Conservation (phyloP, 176 grass and related monocot species). For the Oryza meyeriana region DNA sequence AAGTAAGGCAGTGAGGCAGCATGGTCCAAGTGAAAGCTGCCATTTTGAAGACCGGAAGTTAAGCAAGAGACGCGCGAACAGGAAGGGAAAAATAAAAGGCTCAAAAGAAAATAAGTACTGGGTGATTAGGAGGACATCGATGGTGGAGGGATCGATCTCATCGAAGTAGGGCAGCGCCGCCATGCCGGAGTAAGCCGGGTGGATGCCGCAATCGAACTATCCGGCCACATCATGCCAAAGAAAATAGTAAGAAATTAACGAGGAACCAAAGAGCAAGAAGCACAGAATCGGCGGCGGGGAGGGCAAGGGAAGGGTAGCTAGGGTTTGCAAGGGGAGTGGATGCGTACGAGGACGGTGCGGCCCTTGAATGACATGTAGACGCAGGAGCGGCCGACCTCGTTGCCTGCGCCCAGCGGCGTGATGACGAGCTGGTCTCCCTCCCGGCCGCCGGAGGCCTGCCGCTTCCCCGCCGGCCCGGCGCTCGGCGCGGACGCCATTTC, state of each 20-base stretch:
- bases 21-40: slow-evolving; percentile 97
- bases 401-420: slow-evolving; percentile 85
- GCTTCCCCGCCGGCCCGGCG: slow-evolving; percentile 23
- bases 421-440: slow-evolving; percentile 75
- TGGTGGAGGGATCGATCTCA: slow-evolving; percentile 89
- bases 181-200: slow-evolving; percentile 89
- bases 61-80: neutral
- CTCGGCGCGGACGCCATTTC: slow-evolving; percentile 36
- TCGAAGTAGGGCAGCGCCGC: slow-evolving; percentile 91
- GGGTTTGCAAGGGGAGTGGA: neutral
- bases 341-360: slow-evolving; percentile 71
- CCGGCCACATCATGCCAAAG: neutral
- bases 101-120: slow-evolving; percentile 33
- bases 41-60: neutral
- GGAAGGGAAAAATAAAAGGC: neutral
- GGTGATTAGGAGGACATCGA: slow-evolving; percentile 93
- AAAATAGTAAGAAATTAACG: neutral
- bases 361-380: slow-evolving; percentile 96
- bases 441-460: slow-evolving; percentile 32
- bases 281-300: neutral
- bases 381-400: slow-evolving; percentile 94
- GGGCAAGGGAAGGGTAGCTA: neutral
- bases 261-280: neutral
- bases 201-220: slow-evolving; percentile 96
- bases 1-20: slow-evolving; percentile 94